These are phyloP conservation scores for Claviceps citrina DNA, from an alignment of 2,329 filamentous ascomycete genomes.

Conservation along the genomic window DNA sequence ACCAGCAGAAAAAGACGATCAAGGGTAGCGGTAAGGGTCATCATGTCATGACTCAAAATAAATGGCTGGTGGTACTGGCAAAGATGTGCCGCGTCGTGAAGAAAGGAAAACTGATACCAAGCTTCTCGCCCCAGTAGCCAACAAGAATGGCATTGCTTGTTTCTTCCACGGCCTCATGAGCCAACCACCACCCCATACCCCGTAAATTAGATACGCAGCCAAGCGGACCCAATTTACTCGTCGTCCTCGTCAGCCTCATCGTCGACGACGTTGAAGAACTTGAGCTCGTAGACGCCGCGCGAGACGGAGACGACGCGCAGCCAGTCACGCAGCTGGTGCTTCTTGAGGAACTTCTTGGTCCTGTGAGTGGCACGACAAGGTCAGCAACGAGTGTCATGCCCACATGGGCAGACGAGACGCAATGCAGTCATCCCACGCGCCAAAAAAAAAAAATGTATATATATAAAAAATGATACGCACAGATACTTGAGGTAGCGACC, in stretches of 20 bases:
- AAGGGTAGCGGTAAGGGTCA: not conserved
- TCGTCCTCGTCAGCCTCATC: slow-evolving; percentile 97
- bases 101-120: too few relatives aligned
- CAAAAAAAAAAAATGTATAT: too few relatives aligned
- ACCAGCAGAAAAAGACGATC: too few relatives aligned
- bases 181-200: too few relatives aligned
- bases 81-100: too few relatives aligned
- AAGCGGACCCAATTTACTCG: slow-evolving; percentile 51
- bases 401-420: not conserved
- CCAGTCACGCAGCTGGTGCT: slow-evolving; percentile 99
- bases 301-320: slow-evolving; percentile 95
- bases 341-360: slow-evolving; percentile 99
- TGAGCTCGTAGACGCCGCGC: slow-evolving; percentile 97
- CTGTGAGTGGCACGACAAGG: slow-evolving; percentile 26
- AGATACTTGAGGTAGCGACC: slow-evolving; percentile 99
- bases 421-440: too few relatives aligned
- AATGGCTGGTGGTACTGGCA: slow-evolving; percentile 16
- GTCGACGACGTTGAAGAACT: slow-evolving; percentile 99
- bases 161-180: too few relatives aligned
- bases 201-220: slow-evolving; percentile 6
- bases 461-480: slow-evolving; percentile 49
- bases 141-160: too few relatives aligned
- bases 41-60: slow-evolving; percentile 9
- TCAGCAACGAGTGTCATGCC: not conserved
- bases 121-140: too few relatives aligned